These are phyloP conservation scores for Talaromyces albobiverticillius DNA, from an alignment of 2,329 filamentous ascomycete species.

Conservation along the genomic window DNA sequence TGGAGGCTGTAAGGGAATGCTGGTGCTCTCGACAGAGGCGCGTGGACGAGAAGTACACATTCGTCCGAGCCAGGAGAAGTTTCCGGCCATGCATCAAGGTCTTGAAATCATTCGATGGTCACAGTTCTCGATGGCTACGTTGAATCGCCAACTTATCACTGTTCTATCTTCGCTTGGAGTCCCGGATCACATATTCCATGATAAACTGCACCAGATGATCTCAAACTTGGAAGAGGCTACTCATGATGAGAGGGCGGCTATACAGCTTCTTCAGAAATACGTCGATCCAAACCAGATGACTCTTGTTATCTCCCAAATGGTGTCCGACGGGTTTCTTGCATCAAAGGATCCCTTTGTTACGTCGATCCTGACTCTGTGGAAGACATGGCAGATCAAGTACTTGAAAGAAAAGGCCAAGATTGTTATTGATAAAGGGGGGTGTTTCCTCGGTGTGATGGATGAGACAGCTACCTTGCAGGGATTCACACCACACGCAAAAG, in stretches of 20 bases:
- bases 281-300: slow-evolving; percentile 85
- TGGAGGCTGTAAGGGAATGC: slow-evolving; percentile 86
- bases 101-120: slow-evolving; percentile 86
- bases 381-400: slow-evolving; percentile 81
- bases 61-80: slow-evolving; percentile 84
- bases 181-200: slow-evolving; percentile 61
- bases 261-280: slow-evolving; percentile 67
- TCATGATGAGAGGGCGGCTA: slow-evolving; percentile 60
- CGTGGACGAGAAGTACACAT: slow-evolving; percentile 69
- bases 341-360: slow-evolving; percentile 74
- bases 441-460: slow-evolving; percentile 83
- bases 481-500: slow-evolving; percentile 55
- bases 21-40: slow-evolving; percentile 70
- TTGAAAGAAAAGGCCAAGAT: slow-evolving; percentile 93
- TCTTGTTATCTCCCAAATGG: slow-evolving; percentile 69
- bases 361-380: slow-evolving; percentile 79
- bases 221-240: slow-evolving; percentile 67
- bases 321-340: slow-evolving; percentile 75
- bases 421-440: slow-evolving; percentile 75
- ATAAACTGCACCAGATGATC: slow-evolving; percentile 67
- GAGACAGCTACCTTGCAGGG: slow-evolving; percentile 76
- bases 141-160: slow-evolving; percentile 87
- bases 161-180: slow-evolving; percentile 81
- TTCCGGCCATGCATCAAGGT: slow-evolving; percentile 65
- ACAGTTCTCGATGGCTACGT: slow-evolving; percentile 68